Conservation (phyloP, 345 rosid genomes). For the Cardamine resedifolia region DNA sequence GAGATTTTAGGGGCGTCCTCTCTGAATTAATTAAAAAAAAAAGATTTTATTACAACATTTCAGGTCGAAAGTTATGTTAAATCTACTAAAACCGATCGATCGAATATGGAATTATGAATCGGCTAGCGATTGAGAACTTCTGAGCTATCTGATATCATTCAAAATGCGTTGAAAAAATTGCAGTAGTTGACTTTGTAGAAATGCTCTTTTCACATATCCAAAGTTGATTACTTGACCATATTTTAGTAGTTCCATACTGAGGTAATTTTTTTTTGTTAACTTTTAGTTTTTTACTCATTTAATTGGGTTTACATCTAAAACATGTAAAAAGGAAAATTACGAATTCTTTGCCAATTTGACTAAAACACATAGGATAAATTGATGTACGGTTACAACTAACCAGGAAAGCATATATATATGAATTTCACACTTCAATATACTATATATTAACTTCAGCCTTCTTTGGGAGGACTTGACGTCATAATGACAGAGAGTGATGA, state of each 20-base stretch:
- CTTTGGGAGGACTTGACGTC: conserved; percentile 25
- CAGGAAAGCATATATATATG: not conserved
- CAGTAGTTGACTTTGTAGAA: not conserved
- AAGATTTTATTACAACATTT: not conserved
- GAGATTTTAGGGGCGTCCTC: not conserved
- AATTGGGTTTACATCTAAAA: not conserved
- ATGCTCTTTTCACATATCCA: not conserved
- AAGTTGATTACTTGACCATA: not conserved
- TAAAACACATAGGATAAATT: not conserved
- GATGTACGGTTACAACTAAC: not conserved
- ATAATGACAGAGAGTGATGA: conserved; percentile 32
- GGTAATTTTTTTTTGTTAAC: not conserved
- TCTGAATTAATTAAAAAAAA: not conserved
- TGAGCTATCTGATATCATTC: not conserved
- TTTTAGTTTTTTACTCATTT: not conserved
- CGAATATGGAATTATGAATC: not conserved
- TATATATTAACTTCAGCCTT: not conserved
- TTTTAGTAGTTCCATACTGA: not conserved
- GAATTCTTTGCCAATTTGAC: not conserved
- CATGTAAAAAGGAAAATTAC: not conserved
- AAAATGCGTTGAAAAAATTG: not conserved
- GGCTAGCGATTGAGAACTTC: not conserved
- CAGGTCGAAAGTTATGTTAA: not conserved
- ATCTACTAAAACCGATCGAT: not conserved
- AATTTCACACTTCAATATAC: not conserved